These are phyloP conservation scores for Zea luxurians DNA, from an alignment of 176 grass and related monocot genomes.

Conservation along the genomic window DNA sequence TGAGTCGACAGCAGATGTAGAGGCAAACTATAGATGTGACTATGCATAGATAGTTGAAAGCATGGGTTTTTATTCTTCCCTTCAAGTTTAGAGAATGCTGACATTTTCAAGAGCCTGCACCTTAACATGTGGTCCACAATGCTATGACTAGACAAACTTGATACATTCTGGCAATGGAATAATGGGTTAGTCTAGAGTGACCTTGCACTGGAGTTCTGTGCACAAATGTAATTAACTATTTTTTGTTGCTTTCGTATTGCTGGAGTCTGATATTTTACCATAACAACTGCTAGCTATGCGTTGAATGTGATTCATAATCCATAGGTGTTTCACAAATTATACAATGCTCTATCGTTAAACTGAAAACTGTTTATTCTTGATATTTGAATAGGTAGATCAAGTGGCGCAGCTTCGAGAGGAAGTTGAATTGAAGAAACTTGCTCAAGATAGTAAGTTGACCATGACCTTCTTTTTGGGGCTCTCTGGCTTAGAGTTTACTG, in stretches of 20 bases:
- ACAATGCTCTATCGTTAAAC: constrained; percentile 22
- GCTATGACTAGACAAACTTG: neutral
- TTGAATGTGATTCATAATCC: neutral
- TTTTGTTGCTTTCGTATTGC: neutral
- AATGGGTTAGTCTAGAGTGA: constrained; percentile 9
- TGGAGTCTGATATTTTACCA: neutral
- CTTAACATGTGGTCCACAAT: constrained; percentile 13
- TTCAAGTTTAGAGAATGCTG: constrained; percentile 6
- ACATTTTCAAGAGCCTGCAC: neutral
- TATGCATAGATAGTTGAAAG: neutral
- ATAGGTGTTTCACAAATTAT: neutral
- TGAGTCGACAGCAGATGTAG: neutral
- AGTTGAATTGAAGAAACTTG: constrained; percentile 70
- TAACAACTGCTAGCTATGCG: constrained; percentile 13
- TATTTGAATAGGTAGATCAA: constrained; percentile 63
- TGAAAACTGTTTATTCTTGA: constrained; percentile 33
- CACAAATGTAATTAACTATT: neutral
- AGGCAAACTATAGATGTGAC: neutral
- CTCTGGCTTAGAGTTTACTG: neutral
- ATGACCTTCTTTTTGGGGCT: neutral
- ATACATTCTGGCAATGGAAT: neutral
- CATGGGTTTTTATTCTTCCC: neutral
- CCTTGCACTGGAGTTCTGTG: neutral
- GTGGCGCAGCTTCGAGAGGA: constrained; percentile 73
- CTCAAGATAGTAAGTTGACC: constrained; percentile 64